Conservation (phyloP, 768 basidiomycete genomes). For the Chalciporus piperatus region DNA sequence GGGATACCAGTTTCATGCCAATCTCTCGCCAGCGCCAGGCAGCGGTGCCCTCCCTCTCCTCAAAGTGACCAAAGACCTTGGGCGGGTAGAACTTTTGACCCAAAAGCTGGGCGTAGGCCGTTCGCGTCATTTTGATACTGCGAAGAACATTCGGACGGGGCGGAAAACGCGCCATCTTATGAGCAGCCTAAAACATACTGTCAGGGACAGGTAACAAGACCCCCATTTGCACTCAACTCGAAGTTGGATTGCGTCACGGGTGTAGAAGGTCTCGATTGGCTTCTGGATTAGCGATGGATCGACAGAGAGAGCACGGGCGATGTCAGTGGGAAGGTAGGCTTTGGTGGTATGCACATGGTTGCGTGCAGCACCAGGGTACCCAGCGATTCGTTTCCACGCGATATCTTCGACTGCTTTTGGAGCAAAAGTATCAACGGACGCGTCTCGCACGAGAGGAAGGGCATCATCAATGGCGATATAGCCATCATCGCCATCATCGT, state of each 20-base stretch:
- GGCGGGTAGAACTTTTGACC: slow-evolving; percentile 93
- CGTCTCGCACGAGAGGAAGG: slow-evolving; percentile 56
- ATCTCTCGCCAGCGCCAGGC: slow-evolving; percentile 80
- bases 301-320: slow-evolving; percentile 66
- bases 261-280: slow-evolving; percentile 92
- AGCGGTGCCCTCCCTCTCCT: slow-evolving; percentile 56
- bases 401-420: slow-evolving; percentile 56
- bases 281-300: slow-evolving; percentile 76
- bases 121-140: slow-evolving; percentile 76
- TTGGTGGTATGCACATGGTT: slow-evolving; percentile 75
- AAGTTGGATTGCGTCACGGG: slow-evolving; percentile 86
- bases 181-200: slow-evolving; percentile 60
- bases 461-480: slow-evolving; percentile 64
- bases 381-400: slow-evolving; percentile 68
- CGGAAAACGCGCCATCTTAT: slow-evolving; percentile 88
- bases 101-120: slow-evolving; percentile 89
- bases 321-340: slow-evolving; percentile 75
- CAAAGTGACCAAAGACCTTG: slow-evolving; percentile 78
- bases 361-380: slow-evolving; percentile 69
- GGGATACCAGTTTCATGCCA: slow-evolving; percentile 87
- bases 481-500: slow-evolving; percentile 44
- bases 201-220: slow-evolving; percentile 1
- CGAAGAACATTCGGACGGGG: slow-evolving; percentile 62
- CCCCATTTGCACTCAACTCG: slow-evolving; percentile 54
- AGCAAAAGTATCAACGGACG: slow-evolving; percentile 53